Conservation (phyloP, 495 filamentous ascomycete species). For the Melanomma pulvis-pyrius region DNA sequence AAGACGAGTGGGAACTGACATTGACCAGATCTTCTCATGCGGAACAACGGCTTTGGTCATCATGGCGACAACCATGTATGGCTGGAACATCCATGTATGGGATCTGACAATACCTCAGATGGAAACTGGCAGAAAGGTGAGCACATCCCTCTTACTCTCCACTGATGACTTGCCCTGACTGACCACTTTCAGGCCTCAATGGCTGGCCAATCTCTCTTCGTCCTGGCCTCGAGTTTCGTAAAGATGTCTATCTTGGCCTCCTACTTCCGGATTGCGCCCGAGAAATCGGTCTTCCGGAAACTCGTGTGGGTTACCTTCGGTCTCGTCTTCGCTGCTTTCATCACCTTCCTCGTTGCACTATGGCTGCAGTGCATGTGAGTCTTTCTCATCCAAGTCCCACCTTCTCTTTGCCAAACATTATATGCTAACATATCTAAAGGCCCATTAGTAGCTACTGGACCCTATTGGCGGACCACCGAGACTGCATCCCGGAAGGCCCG, state of each 20-base stretch:
- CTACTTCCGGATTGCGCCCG: conserved; percentile 37
- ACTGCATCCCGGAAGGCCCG: conserved; percentile 36
- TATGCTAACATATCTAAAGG: conserved; percentile 14
- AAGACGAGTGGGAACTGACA: background rate
- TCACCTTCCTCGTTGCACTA: conserved; percentile 33
- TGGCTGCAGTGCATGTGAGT: conserved; percentile 38
- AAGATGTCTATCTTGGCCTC: conserved; percentile 41
- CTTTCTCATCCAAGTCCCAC: background rate
- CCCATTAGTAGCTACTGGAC: conserved; percentile 37
- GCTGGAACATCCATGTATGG: conserved; percentile 41
- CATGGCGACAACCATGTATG: conserved; percentile 34
- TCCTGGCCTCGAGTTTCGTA: conserved; percentile 35
- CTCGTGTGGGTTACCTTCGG: conserved; percentile 33
- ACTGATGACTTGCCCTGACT: background rate
- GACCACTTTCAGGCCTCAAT: conserved; percentile 31
- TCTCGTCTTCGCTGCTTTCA: conserved; percentile 33
- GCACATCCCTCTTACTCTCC: background rate
- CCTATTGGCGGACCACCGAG: conserved; percentile 23
- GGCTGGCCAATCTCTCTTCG: conserved; percentile 37
- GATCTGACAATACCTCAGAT: conserved; percentile 24
- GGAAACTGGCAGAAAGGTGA: conserved; percentile 36
- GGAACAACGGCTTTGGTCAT: conserved; percentile 35
- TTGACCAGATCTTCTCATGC: conserved; percentile 30
- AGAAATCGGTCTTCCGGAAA: conserved; percentile 32
- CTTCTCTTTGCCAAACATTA: background rate